A percentile compares a stretch with the other conserved stretches of the same genome.
Evolutionary conservation across 805 yeast species (phyloP).

Genomic region (Nakazawaea wyomingensis): DNA sequence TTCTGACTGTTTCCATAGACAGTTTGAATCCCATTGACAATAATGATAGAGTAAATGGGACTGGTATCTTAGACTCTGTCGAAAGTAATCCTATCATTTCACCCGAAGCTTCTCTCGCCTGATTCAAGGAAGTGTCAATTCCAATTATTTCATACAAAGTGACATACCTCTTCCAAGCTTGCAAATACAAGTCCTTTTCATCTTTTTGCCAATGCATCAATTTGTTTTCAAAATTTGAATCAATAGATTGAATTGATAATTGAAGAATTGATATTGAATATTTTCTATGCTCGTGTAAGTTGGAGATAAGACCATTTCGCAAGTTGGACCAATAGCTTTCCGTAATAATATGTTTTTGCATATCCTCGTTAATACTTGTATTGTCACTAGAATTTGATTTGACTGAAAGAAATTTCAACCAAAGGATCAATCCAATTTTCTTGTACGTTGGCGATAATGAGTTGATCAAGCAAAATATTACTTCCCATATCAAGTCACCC

Average conservation of each 20-base stretch:
- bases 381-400: constrained; percentile 9
- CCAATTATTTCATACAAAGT: constrained; percentile 79
- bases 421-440: constrained; percentile 43
- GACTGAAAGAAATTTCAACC: constrained; percentile 46
- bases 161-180: constrained; percentile 66
- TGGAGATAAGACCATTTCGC: constrained; percentile 50
- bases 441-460: constrained; percentile 23
- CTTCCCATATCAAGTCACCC: constrained; percentile 39
- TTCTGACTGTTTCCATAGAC: constrained; percentile 71
- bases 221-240: constrained; percentile 27
- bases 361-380: constrained; percentile 15
- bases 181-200: constrained; percentile 26
- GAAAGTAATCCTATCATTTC: constrained; percentile 55
- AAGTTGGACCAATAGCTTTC: constrained; percentile 51
- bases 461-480: constrained; percentile 32
- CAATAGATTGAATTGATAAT: constrained; percentile 46
- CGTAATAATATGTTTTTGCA: constrained; percentile 25
- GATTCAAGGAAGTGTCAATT: constrained; percentile 81
- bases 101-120: constrained; percentile 67
- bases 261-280: constrained; percentile 62
- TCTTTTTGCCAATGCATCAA: constrained; percentile 41
- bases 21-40: constrained; percentile 73
- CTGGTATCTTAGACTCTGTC: constrained; percentile 46
- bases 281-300: constrained; percentile 64
- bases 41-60: constrained; percentile 70